Evolutionary conservation across 2,329 filamentous ascomycete species (phyloP), one percentile per base, ranked within the genome.

Genomic region (Trichoderma polysporum): DNA sequence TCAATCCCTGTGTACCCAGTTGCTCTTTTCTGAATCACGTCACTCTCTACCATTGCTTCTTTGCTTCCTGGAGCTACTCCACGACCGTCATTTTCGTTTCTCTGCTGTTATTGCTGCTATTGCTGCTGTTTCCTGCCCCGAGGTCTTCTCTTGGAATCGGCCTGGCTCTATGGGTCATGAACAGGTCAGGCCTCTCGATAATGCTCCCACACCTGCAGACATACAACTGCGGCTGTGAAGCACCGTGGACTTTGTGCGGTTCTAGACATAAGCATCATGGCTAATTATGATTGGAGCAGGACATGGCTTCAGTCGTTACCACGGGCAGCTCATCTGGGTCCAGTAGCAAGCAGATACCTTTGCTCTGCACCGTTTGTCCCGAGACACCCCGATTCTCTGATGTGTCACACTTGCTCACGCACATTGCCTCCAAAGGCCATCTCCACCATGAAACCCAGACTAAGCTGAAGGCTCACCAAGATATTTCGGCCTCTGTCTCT

Each of bases 341-440:
- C 39, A 66, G 68, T 12, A 75, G 68, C 69, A 76, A 71, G 66
- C 72, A 76, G 56, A 89, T 93, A 68, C 88, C 91, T 66, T 87
- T 97, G 57, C 81, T 88, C 72, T 98, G 94, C 86, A 89, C 85
- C 74, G 90, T 97, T 71, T 98, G 94, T 76, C 90, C 91, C 39
- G 92, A 90, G 71, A 86, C 85, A 68, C 92, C 92, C 45, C 86
- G 80, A 33, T 97, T 97, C 80, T 97, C 93, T 66, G 94, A 98
- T 78, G 84, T 93, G 52, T 97, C 94, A 37, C 94, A 97, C 78
- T 83, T 97, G 41, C 86, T 98, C 75, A 98, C 94, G 13, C 94
- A 98, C 76, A 88, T 97, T 69, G 88, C 91, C 68, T 97, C 94
- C 70, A 97, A 97, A 76, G 91, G 91, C n/a, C 94, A 98, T 76